A percentile compares a stretch with the other conserved stretches of the same genome.
phyloP scores from a whole-genome alignment of 495 filamentous ascomycete species.

The Halenospora varia region DNA sequence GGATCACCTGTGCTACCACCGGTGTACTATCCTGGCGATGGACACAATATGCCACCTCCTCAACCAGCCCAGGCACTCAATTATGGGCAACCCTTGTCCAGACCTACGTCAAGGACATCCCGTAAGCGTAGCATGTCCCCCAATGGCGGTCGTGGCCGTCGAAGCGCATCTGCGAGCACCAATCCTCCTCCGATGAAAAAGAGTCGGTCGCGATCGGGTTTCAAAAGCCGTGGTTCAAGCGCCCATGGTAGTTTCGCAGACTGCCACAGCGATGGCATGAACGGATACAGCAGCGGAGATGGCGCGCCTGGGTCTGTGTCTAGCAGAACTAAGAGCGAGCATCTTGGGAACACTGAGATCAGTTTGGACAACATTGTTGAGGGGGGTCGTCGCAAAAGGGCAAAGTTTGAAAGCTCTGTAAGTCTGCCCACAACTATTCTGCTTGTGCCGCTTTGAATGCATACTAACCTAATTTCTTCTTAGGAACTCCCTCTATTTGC shows the following conservation, averaged over 20 bases:
- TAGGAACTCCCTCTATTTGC: slow-evolving; percentile 95
- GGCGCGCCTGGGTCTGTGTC: slow-evolving; percentile 69
- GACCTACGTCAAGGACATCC: slow-evolving; percentile 62
- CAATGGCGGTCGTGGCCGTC: slow-evolving; percentile 61
- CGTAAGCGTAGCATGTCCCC: slow-evolving; percentile 83
- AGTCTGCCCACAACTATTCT: slow-evolving; percentile 34
- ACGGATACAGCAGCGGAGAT: slow-evolving; percentile 79
- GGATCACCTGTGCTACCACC: slow-evolving; percentile 29
- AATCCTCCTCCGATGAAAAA: slow-evolving; percentile 51
- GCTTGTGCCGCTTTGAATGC: no score
- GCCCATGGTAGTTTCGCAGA: slow-evolving; percentile 59
- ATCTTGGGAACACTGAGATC: slow-evolving; percentile 90
- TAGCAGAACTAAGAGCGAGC: slow-evolving; percentile 70
- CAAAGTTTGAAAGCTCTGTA: slow-evolving; percentile 97
- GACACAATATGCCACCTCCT: slow-evolving; percentile 46
- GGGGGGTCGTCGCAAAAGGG: slow-evolving; percentile 88
- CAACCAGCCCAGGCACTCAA: slow-evolving; percentile 45
- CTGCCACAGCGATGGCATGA: slow-evolving; percentile 55
- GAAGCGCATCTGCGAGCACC: slow-evolving; percentile 68
- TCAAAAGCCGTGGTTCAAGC: slow-evolving; percentile 66
- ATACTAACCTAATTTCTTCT: slow-evolving; percentile 21
- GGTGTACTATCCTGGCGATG: slow-evolving; percentile 24
- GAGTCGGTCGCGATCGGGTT: slow-evolving; percentile 55
- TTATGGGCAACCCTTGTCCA: slow-evolving; percentile 54
- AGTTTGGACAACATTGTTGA: slow-evolving; percentile 97